Conservation (phyloP, 495 filamentous ascomycete genomes). For the Penicillium cinerascens region DNA sequence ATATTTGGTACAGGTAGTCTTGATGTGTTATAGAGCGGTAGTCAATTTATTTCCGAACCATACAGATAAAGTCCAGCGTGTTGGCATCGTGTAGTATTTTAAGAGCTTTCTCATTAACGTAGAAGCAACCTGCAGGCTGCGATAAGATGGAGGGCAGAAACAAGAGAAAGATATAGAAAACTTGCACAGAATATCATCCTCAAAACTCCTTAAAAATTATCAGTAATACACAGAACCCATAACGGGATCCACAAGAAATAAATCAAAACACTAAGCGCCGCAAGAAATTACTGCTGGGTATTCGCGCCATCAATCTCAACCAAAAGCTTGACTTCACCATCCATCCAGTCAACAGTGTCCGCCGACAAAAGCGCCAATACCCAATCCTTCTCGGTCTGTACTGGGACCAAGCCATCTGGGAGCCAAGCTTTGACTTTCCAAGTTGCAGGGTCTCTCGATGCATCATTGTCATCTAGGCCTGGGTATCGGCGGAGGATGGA, state of each 20-base stretch:
- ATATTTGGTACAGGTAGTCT: neutral
- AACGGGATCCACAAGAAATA: neutral
- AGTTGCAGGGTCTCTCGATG: slow-evolving; percentile 3
- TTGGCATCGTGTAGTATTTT: no score
- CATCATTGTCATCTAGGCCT: slow-evolving; percentile 1
- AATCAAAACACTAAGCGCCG: neutral
- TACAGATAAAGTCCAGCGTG: neutral
- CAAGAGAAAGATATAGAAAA: no score
- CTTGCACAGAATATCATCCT: no score
- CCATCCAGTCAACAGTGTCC: slow-evolving; percentile 51
- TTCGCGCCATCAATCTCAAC: slow-evolving; percentile 31
- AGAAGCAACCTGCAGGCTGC: no score
- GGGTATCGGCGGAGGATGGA: slow-evolving; percentile 32
- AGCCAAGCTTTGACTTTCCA: slow-evolving; percentile 42
- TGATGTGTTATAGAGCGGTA: neutral
- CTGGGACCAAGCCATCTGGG: slow-evolving; percentile 36
- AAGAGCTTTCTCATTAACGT: neutral
- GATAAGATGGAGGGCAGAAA: no score
- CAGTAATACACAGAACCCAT: slow-evolving; percentile 8
- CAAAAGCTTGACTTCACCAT: slow-evolving; percentile 45
- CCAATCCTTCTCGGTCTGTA: slow-evolving; percentile 46
- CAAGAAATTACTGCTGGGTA: slow-evolving; percentile 9
- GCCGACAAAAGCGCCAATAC: slow-evolving; percentile 39
- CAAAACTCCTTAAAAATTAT: neutral
- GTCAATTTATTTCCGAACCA: no score